These are phyloP conservation scores for Fusarium sp. DNA, from an alignment of 2,329 filamentous ascomycete genomes.

Conservation along the genomic window DNA sequence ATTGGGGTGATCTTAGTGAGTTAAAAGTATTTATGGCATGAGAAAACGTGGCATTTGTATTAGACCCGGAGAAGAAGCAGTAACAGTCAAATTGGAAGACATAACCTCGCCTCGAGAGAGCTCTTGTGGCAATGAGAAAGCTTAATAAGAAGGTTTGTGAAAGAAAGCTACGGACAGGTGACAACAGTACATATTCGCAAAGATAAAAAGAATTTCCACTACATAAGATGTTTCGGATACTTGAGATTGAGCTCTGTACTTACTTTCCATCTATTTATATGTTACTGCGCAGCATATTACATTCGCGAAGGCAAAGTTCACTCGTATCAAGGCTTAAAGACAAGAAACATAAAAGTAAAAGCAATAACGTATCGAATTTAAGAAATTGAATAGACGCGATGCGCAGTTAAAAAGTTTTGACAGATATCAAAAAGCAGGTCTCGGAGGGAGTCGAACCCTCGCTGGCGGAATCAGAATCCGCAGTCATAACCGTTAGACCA, in stretches of 20 bases:
- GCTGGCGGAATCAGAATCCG: neutral
- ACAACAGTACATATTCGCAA: neutral
- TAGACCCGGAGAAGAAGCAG: rapidly evolving
- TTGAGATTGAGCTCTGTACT: too few relatives aligned
- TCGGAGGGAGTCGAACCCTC: constrained; percentile 1
- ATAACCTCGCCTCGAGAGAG: neutral
- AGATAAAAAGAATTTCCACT: too few relatives aligned
- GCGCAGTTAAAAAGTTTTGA: too few relatives aligned
- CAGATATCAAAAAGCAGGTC: neutral
- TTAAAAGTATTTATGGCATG: neutral
- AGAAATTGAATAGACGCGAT: too few relatives aligned
- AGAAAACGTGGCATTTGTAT: neutral
- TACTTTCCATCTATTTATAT: too few relatives aligned
- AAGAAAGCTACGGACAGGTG: too few relatives aligned
- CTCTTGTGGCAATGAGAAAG: neutral
- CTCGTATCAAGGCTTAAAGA: too few relatives aligned
- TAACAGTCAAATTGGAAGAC: neutral
- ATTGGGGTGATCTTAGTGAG: neutral
- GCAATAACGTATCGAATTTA: too few relatives aligned
- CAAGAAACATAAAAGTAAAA: too few relatives aligned
- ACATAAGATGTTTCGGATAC: too few relatives aligned
- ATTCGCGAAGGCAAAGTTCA: too few relatives aligned
- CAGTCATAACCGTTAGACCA: neutral
- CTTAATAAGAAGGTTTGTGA: neutral
- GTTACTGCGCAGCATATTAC: rapidly evolving